phyloP scores from a whole-genome alignment of 306 rosid species.

The Mimosa bimucronata region DNA sequence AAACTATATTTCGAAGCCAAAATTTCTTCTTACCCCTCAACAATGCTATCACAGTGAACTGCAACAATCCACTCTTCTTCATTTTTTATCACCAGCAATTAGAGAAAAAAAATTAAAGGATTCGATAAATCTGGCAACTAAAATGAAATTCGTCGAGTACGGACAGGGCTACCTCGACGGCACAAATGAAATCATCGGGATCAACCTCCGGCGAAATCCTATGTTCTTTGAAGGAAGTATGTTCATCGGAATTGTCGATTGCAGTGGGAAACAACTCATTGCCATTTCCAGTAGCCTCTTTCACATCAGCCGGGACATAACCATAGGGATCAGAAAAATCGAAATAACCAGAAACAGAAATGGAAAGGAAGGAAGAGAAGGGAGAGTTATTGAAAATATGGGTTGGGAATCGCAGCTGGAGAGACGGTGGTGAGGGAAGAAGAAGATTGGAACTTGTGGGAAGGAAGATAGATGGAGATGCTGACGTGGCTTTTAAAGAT shows the following conservation, averaged over 20 bases:
- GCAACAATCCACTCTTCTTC: neutral
- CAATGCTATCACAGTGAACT: neutral
- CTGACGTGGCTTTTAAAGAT: too few relatives aligned
- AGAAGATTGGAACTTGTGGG: too few relatives aligned
- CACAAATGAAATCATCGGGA: constrained; percentile 55
- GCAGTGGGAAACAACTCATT: constrained; percentile 39
- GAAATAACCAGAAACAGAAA: constrained; percentile 29
- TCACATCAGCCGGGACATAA: constrained; percentile 25
- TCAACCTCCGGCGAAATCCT: constrained; percentile 50
- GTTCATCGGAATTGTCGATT: constrained; percentile 45
- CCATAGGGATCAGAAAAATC: constrained; percentile 46
- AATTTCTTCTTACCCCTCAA: neutral
- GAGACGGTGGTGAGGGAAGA: too few relatives aligned
- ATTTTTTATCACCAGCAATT: neutral
- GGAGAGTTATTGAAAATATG: too few relatives aligned
- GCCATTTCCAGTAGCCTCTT: constrained; percentile 42
- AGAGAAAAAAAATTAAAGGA: neutral
- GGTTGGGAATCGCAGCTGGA: too few relatives aligned
- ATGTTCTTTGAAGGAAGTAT: constrained; percentile 34
- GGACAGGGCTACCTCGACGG: constrained; percentile 52
- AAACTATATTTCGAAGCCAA: neutral
- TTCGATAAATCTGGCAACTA: neutral
- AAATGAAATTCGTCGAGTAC: neutral
- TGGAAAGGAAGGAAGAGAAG: too few relatives aligned
- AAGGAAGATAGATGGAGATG: too few relatives aligned